Evolutionary conservation across 1,284 basidiomycete genomes (phyloP).

Genomic region (Apiotrichum akiyoshidainum): DNA sequence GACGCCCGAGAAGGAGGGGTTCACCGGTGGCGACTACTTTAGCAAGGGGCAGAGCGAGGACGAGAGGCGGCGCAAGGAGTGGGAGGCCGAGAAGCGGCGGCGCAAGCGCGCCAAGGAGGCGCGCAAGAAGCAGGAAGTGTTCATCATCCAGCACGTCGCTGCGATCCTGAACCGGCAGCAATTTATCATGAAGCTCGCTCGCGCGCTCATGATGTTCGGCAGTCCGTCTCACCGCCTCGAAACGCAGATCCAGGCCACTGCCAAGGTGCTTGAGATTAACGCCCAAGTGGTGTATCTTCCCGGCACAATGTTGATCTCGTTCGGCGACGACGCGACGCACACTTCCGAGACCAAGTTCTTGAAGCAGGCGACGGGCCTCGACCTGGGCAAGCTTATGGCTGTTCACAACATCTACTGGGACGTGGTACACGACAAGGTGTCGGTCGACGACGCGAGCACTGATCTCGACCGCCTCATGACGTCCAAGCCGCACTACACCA

Average conservation of each 20-base stretch:
- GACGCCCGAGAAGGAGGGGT: neutral
- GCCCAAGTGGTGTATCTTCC: constrained; percentile 83
- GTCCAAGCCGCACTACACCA: constrained; percentile 59
- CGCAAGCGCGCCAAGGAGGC: constrained; percentile 57
- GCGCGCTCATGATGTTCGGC: constrained; percentile 93
- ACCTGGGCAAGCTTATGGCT: constrained; percentile 72
- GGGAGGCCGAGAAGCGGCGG: constrained; percentile 56
- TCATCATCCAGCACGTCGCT: constrained; percentile 84
- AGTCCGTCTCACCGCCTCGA: constrained; percentile 85
- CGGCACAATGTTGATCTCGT: constrained; percentile 74
- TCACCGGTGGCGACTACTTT: neutral
- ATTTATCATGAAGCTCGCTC: constrained; percentile 81
- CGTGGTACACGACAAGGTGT: constrained; percentile 81
- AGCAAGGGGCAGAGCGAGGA: constrained; percentile 39
- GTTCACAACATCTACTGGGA: constrained; percentile 79
- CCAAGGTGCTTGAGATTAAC: constrained; percentile 76
- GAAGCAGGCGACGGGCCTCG: constrained; percentile 68
- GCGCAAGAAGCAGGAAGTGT: constrained; percentile 72
- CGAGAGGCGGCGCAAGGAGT: constrained; percentile 53
- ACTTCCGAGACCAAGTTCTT: constrained; percentile 84
- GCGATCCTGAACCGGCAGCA: constrained; percentile 81
- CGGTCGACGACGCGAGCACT: constrained; percentile 71
- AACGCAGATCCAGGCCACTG: constrained; percentile 81
- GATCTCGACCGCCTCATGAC: constrained; percentile 75
- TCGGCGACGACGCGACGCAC: constrained; percentile 79